phyloP scores from a whole-genome alignment of 345 rosid species.

The Rhodamnia argentea region DNA sequence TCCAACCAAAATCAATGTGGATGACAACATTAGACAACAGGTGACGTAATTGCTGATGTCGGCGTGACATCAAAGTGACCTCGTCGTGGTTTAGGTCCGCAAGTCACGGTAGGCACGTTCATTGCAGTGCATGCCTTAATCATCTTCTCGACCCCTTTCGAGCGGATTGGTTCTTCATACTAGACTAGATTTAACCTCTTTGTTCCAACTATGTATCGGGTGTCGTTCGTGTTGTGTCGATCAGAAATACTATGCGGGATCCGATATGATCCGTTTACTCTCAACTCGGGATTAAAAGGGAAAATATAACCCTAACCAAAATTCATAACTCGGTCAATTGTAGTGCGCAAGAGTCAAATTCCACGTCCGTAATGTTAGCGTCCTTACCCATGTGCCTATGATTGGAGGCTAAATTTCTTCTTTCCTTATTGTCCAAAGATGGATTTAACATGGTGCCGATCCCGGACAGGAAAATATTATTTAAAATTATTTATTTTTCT shows the following conservation, averaged over 20 bases:
- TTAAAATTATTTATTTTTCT: background rate
- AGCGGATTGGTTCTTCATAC: background rate
- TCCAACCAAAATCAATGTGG: background rate
- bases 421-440: background rate
- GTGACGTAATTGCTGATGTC: background rate
- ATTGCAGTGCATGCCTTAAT: background rate
- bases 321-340: background rate
- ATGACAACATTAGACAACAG: background rate
- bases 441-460: background rate
- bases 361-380: accelerated
- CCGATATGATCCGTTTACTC: background rate
- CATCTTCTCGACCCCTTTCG: background rate
- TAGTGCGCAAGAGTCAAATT: accelerated
- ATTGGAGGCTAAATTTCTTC: background rate
- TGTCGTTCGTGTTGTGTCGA: no score
- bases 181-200: background rate
- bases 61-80: background rate
- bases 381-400: background rate
- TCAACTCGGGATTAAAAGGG: background rate
- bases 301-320: background rate
- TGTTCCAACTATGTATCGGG: background rate
- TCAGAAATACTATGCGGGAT: no score
- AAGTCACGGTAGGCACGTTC: background rate
- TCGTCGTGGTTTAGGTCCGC: background rate
- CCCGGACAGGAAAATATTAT: background rate